These are phyloP conservation scores for Eimeria zaria DNA, from an alignment of 169 alveolate species.

Conservation along the genomic window DNA sequence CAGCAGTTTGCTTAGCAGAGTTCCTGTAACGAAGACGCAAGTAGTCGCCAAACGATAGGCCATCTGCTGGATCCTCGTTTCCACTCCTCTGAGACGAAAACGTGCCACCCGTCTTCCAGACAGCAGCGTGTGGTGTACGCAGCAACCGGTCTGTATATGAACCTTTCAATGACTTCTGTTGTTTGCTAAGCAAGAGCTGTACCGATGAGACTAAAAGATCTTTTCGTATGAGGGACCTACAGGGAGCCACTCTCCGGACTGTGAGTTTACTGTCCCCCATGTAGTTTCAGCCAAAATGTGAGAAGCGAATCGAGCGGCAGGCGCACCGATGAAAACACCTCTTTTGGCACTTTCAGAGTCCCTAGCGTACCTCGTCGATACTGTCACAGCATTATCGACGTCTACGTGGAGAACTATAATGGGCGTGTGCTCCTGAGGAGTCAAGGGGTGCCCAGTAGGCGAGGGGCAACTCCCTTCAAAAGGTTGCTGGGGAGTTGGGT, in stretches of 20 bases:
- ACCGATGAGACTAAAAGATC: background rate
- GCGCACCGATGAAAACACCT: conserved; percentile 27
- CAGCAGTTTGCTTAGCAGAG: conserved; percentile 29
- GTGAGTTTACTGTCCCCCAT: conserved; percentile 80
- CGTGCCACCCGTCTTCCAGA: background rate
- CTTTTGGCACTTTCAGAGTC: conserved; percentile 5
- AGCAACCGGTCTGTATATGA: background rate
- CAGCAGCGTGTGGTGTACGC: background rate
- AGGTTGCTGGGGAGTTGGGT: conserved; percentile 4
- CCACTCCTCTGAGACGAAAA: background rate
- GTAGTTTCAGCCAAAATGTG: conserved; percentile 78
- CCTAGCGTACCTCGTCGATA: conserved; percentile 42
- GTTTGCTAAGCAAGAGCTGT: background rate
- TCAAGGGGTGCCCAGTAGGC: background rate
- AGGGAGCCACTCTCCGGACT: conserved; percentile 70
- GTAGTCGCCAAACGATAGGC: conserved; percentile 53
- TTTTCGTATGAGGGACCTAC: background rate
- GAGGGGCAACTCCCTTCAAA: background rate
- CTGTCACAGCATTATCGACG: conserved; percentile 29
- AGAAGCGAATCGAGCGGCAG: conserved; percentile 45
- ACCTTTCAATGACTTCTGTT: background rate
- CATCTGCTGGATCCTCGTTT: background rate
- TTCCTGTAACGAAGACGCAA: conserved; percentile 70
- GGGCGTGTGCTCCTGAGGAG: conserved; percentile 48
- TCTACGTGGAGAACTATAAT: conserved; percentile 33